Evolutionary conservation across 306 rosid genomes (phyloP).

Genomic region (Comarum palustre): DNA sequence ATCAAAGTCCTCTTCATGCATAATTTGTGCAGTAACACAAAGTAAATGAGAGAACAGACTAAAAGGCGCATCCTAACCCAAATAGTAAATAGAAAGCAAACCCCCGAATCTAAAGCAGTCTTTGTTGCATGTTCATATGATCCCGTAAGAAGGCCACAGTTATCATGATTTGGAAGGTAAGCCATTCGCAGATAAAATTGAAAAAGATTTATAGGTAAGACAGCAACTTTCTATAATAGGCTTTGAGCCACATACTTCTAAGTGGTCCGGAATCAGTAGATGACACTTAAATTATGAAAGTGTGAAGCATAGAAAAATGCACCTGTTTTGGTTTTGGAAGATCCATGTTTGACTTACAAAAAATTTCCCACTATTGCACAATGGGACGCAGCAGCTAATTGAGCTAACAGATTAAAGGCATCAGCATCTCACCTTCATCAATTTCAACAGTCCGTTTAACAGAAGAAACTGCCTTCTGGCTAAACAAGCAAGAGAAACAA

Average conservation of each 20-base stretch:
- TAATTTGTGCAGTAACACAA: not conserved
- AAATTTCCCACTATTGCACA: not conserved
- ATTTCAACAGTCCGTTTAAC: slow-evolving; percentile 26
- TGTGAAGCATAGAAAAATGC: not conserved
- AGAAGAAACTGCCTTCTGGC: slow-evolving; percentile 32
- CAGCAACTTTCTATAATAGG: not conserved
- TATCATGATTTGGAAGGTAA: not conserved
- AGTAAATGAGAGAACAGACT: not conserved
- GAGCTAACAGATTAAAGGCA: not conserved
- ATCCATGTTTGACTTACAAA: slow-evolving; percentile 9
- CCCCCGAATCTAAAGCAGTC: not conserved
- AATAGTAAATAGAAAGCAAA: not conserved
- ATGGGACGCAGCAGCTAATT: slow-evolving; percentile 8
- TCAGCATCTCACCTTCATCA: slow-evolving; percentile 41
- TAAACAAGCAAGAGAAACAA: slow-evolving; percentile 45
- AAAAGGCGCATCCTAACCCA: not conserved
- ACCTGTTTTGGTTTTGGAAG: not conserved
- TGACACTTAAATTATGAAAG: not conserved
- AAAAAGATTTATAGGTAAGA: not conserved
- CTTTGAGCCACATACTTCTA: not conserved
- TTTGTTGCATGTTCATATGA: slow-evolving; percentile 12
- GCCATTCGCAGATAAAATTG: not conserved
- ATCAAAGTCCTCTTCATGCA: not conserved
- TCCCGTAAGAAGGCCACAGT: not conserved
- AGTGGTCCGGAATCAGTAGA: not conserved